These are phyloP conservation scores for Panicum miliaceum DNA, from an alignment of 176 grass and related monocot genomes.

Conservation along the genomic window DNA sequence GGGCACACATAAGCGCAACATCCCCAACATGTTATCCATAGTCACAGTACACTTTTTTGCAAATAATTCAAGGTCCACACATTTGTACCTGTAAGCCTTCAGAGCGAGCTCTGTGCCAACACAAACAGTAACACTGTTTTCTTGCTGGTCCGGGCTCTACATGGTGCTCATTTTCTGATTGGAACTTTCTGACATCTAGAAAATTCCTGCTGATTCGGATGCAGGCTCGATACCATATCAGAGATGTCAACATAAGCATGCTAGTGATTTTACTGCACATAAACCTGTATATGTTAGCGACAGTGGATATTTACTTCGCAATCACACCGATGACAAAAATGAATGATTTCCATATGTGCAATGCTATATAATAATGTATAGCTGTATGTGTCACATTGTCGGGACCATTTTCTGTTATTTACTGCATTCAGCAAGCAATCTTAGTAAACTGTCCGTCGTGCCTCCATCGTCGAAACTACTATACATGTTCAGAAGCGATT, in stretches of 20 bases:
- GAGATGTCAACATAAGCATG: neutral
- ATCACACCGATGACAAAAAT: neutral
- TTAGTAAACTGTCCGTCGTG: constrained; percentile 39
- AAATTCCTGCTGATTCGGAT: constrained; percentile 21
- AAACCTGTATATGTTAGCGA: neutral
- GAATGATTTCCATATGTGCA: constrained; percentile 9
- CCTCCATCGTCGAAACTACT: constrained; percentile 31
- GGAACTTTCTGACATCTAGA: constrained; percentile 35
- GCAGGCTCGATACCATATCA: neutral
- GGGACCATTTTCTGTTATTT: constrained; percentile 3
- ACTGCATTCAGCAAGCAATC: constrained; percentile 37
- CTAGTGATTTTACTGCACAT: neutral
- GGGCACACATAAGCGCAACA: constrained; percentile 2
- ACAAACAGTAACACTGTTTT: constrained; percentile 20
- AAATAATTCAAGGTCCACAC: constrained; percentile 28
- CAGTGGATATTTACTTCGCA: neutral
- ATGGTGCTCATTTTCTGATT: constrained; percentile 26
- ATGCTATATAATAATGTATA: neutral
- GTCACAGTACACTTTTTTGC: constrained; percentile 1
- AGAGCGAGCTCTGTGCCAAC: constrained; percentile 1
- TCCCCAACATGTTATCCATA: constrained; percentile 3
- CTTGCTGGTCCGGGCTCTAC: neutral
- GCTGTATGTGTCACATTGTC: neutral
- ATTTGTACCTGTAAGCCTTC: constrained; percentile 21
- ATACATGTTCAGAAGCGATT: constrained; percentile 52